Evolutionary conservation across 371 early-diverging fungal species (phyloP), one percentile per base, ranked within the genome.

Genomic region (Mortierella sp.): DNA sequence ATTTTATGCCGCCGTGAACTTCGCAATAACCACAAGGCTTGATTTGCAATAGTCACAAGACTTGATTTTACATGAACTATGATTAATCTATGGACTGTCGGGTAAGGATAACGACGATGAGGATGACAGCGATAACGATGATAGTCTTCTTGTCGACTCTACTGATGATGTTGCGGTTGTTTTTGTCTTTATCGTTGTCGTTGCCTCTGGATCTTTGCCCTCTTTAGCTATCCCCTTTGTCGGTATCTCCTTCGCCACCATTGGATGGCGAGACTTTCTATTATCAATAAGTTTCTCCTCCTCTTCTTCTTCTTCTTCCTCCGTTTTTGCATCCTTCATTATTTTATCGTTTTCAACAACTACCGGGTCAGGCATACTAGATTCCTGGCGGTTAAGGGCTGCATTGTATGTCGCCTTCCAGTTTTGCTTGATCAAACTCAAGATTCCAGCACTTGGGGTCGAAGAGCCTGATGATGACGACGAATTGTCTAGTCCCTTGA

Each of bases 391-490:
- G 67, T 24, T 59, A 13, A 32, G 28, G 8, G 48, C 67, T 16
- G 70, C 67, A 40, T 24, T 40, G 13, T 66, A 69, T 4, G 68
- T 59, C 21, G 76, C 72, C 63, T 76, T 75, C 70, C 64, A 72
- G 50, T 45, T 81, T 45, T 76, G 65, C 59, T 72, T 75, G 60
- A 81, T 47, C 60, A 81, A 65, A 66, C 70, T 81, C 72, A 81
- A 68, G 59, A 81, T 69, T 55, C 82, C 82, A 67, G 82, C 76
- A 65, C 72, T 72, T 59, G 80, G 74, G 58, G 72, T 69, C 71
- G 80, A 74, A 63, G 74, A 73, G 53, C 69, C 63, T 45, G 79
- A 73, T 15, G 69, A 45, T 41, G 65, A 63, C 19, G 61, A 43
- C 24, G 66, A 8, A 1, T 53, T 22, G 2, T 21, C 57, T 58